Percentiles rank a stretch among this genome's conserved stretches.
These are phyloP conservation scores for Apiospora kogelbergensis DNA, from an alignment of 2,329 filamentous ascomycete genomes.

Conservation along the genomic window DNA sequence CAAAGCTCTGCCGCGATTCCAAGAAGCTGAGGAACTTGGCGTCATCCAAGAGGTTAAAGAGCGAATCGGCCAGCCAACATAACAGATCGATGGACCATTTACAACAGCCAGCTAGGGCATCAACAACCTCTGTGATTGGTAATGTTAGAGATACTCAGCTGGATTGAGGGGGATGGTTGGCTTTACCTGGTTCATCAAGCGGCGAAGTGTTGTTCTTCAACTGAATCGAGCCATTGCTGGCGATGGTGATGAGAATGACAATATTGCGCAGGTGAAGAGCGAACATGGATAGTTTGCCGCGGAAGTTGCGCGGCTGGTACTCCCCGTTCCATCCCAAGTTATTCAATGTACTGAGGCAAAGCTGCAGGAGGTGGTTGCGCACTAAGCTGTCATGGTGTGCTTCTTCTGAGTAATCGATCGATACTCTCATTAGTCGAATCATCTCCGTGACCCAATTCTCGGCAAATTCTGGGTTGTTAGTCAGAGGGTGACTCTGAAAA, in stretches of 20 bases:
- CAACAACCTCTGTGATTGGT: conserved; percentile 60
- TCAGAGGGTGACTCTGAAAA: not conserved
- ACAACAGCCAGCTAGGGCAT: conserved; percentile 70
- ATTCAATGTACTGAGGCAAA: conserved; percentile 76
- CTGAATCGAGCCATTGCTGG: conserved; percentile 54
- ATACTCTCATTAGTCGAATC: conserved; percentile 67
- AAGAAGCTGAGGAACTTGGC: conserved; percentile 51
- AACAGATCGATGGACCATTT: conserved; percentile 77
- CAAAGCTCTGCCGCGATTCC: conserved; percentile 40
- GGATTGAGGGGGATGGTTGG: conserved; percentile 9
- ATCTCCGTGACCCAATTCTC: conserved; percentile 65
- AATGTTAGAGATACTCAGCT: not conserved
- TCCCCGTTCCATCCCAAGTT: conserved; percentile 73
- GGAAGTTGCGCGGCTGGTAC: conserved; percentile 59
- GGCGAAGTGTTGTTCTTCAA: conserved; percentile 58
- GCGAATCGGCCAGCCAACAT: conserved; percentile 59
- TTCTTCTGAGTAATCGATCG: conserved; percentile 81
- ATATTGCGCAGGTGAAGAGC: conserved; percentile 74
- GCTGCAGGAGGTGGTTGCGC: conserved; percentile 69
- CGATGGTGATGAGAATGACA: conserved; percentile 63
- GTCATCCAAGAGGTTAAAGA: conserved; percentile 57
- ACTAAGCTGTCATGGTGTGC: conserved; percentile 70
- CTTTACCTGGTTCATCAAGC: conserved; percentile 62
- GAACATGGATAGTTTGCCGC: conserved; percentile 73
- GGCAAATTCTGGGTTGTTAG: conserved; percentile 50